Conservation (phyloP, 169 alveolate genomes). For the Plasmodium vivax region DNA sequence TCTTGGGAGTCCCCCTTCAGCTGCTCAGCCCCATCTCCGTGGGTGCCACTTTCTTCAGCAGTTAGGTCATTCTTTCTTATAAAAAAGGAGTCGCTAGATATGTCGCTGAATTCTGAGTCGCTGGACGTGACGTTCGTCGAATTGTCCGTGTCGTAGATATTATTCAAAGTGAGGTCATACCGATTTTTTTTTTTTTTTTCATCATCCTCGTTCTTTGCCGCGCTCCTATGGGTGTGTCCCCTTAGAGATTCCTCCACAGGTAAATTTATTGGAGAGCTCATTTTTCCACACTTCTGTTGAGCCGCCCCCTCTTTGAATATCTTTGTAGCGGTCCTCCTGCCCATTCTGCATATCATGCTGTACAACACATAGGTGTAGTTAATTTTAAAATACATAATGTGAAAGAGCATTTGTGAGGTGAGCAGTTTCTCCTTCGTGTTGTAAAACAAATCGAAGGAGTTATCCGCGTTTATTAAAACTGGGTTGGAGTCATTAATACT, state of each 20-base stretch:
- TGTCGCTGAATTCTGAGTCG: constrained; percentile 51
- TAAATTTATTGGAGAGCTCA: background rate
- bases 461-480: constrained; percentile 61
- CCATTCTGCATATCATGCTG: constrained; percentile 23
- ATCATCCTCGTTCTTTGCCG: background rate
- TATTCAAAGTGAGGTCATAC: constrained; percentile 31
- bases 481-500: constrained; percentile 57
- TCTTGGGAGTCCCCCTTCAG: background rate
- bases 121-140: background rate
- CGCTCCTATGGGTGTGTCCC: background rate
- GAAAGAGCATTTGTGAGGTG: constrained; percentile 69
- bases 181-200: constrained; percentile 1
- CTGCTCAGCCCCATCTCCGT: background rate
- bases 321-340: background rate
- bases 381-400: constrained; percentile 60
- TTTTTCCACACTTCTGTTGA: background rate
- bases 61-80: background rate
- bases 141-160: constrained; percentile 74
- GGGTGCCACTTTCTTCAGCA: background rate
- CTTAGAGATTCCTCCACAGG: background rate
- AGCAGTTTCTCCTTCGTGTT: constrained; percentile 22
- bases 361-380: constrained; percentile 67
- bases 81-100: constrained; percentile 58
- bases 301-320: background rate
- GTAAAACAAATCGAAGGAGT: constrained; percentile 35